Evolutionary conservation across 2,329 filamentous ascomycete genomes (phyloP).

Genomic region (Gaeumannomyces sp.): DNA sequence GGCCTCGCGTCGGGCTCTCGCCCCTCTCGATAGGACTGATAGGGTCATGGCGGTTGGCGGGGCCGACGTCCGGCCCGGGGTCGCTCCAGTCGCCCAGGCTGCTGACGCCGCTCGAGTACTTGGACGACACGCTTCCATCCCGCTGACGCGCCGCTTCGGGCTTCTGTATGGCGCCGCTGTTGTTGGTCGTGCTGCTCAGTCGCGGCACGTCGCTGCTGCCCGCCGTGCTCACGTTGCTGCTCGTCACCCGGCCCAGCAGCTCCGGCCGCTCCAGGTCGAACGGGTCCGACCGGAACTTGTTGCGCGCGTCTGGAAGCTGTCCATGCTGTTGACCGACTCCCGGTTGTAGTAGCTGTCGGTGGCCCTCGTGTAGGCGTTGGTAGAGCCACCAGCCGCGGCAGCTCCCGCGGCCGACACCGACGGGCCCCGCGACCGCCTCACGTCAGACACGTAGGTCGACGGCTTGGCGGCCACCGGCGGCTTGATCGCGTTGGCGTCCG

Average conservation of each 20-base stretch:
- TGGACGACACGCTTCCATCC: constrained; percentile 32
- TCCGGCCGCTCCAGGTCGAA: constrained; percentile 57
- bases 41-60: constrained; percentile 22
- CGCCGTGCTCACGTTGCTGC: constrained; percentile 23
- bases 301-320: constrained; percentile 32
- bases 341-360: constrained; percentile 32
- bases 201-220: constrained; percentile 16
- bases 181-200: constrained; percentile 9
- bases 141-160: constrained; percentile 30
- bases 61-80: constrained; percentile 48
- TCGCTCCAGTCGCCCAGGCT: constrained; percentile 45
- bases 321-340: constrained; percentile 36
- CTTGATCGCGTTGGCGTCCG: constrained; percentile 39
- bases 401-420: constrained; percentile 26
- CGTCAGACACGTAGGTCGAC: constrained; percentile 39
- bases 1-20: constrained; percentile 17
- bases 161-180: constrained; percentile 18
- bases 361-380: constrained; percentile 20
- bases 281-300: constrained; percentile 57
- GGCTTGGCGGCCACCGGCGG: constrained; percentile 23
- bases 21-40: constrained; percentile 3
- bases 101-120: constrained; percentile 43
- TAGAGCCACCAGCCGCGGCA: constrained; percentile 27
- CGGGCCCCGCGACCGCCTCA: constrained; percentile 43
- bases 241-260: constrained; percentile 27